Evolutionary conservation across 352 stramenopile species (phyloP).

Genomic region (Aphanomyces invadans): DNA sequence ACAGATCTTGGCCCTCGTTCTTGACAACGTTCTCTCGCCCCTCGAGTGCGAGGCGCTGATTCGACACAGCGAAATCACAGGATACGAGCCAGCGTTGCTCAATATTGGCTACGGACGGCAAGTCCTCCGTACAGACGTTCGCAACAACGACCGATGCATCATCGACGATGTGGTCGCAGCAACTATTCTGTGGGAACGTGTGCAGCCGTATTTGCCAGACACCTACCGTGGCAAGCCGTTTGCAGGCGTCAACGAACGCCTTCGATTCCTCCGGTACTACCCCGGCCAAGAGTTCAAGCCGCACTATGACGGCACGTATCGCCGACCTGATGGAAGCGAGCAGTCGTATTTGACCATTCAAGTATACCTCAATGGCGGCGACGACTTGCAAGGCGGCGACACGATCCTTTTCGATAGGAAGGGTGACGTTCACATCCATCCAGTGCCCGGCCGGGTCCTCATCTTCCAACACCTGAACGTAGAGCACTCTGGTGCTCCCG

Average conservation of each 20-base stretch:
- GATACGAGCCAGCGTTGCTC: background rate
- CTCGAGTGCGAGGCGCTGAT: background rate
- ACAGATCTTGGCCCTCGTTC: background rate
- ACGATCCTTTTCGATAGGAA: background rate
- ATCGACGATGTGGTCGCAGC: background rate
- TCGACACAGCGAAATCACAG: background rate
- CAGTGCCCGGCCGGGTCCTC: background rate
- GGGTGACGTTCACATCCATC: background rate
- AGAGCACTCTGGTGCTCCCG: background rate
- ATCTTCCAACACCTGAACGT: background rate
- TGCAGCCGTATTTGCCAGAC: background rate
- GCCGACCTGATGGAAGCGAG: background rate
- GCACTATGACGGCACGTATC: constrained; percentile 1
- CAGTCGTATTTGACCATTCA: background rate
- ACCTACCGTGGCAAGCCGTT: background rate
- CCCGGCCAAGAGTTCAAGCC: constrained; percentile 11
- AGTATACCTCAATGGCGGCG: constrained; percentile 11
- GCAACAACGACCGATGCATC: constrained; percentile 10
- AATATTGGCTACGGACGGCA: background rate
- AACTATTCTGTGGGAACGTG: background rate
- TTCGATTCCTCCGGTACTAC: constrained; percentile 6
- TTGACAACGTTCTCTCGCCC: constrained; percentile 1
- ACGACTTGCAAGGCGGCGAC: background rate
- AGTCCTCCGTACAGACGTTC: background rate
- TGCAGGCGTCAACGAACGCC: background rate